Evolutionary conservation across 768 basidiomycete species (phyloP).

Genomic region (Lanmaoa pseudosensibilis): DNA sequence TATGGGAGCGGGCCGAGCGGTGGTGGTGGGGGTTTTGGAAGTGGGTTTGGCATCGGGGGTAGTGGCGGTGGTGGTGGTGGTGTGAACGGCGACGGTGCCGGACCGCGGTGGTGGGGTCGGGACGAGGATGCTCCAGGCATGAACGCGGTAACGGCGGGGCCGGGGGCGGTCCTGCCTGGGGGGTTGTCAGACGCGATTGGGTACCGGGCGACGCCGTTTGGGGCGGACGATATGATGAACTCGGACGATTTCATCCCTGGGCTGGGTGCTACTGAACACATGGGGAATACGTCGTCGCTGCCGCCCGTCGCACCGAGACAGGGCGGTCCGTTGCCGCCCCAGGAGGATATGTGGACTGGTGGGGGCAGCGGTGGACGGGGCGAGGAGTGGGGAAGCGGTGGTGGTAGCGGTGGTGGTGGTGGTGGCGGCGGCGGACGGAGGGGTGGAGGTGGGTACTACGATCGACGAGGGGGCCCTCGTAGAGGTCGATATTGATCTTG

Average conservation of each 20-base stretch:
- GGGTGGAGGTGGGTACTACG: constrained; percentile 34
- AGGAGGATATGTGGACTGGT: constrained; percentile 51
- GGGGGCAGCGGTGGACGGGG: constrained; percentile 31
- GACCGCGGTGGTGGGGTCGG: constrained; percentile 44
- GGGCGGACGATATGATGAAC: constrained; percentile 30
- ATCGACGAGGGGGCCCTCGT: constrained; percentile 25
- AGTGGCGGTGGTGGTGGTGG: constrained; percentile 22
- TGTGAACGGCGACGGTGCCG: constrained; percentile 7
- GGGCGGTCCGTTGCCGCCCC: constrained; percentile 42
- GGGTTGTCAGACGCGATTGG: constrained; percentile 22
- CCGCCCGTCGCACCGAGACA: constrained; percentile 36
- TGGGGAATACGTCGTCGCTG: constrained; percentile 8
- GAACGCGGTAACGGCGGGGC: background rate
- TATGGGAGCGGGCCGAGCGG: constrained; percentile 24
- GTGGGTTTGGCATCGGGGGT: constrained; percentile 23
- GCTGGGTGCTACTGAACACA: constrained; percentile 43
- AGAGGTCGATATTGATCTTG: constrained; percentile 27
- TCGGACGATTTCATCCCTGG: constrained; percentile 68
- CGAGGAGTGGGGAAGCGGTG: constrained; percentile 41
- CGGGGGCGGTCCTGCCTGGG: constrained; percentile 19
- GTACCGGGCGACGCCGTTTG: constrained; percentile 26
- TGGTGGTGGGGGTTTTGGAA: constrained; percentile 3
- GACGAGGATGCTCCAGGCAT: constrained; percentile 40
- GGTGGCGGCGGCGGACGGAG: constrained; percentile 17
- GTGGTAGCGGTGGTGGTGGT: constrained; percentile 36